Evolutionary conservation across 805 yeast species (phyloP), one percentile per base, ranked within the genome.

Genomic region (Scheffersomyces spartinae): DNA sequence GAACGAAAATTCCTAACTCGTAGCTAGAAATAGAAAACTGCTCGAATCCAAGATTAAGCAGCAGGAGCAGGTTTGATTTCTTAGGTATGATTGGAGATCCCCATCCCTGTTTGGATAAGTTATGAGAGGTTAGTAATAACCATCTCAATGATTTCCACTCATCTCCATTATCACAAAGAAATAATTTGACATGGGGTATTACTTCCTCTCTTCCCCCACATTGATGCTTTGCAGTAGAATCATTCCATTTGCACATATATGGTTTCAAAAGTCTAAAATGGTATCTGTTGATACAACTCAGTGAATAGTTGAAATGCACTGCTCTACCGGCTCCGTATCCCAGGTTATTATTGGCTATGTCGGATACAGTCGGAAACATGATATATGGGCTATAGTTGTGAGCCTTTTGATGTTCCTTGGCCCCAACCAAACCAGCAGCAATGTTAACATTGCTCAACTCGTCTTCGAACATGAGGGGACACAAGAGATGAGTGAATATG

Each of bases 21-120:
- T 49, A 59, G 34, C 64, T 59, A 3, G 54, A 31, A 2, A 59
- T n/a, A n/a, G n/a, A n/a, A n/a, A n/a, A n/a, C n/a, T n/a, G n/a
- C n/a, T n/a, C n/a, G n/a, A n/a, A n/a, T n/a, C n/a, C n/a, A n/a
- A n/a, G n/a, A n/a, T n/a, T n/a, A n/a, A n/a, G n/a, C n/a, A n/a
- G n/a, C n/a, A n/a, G n/a, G n/a, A n/a, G n/a, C n/a, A n/a, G n/a
- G n/a, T n/a, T n/a, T n/a, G n/a, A n/a, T n/a, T n/a, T n/a, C n/a
- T n/a, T n/a, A n/a, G n/a, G n/a, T n/a, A n/a, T 28, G 20, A 43
- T 37, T 9, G 55, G 52, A 4, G 43, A 50, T 0, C 94, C 94
- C 94, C 94, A 83, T 1, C 94, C 94, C 32, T 71, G 78, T 28
- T 69, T 69, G 17, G 86, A 75, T 20, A 81, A 40, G 41, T 83